These are phyloP conservation scores for Kitagawia praeruptora DNA, from an alignment of 129 eudicot species.

Conservation along the genomic window DNA sequence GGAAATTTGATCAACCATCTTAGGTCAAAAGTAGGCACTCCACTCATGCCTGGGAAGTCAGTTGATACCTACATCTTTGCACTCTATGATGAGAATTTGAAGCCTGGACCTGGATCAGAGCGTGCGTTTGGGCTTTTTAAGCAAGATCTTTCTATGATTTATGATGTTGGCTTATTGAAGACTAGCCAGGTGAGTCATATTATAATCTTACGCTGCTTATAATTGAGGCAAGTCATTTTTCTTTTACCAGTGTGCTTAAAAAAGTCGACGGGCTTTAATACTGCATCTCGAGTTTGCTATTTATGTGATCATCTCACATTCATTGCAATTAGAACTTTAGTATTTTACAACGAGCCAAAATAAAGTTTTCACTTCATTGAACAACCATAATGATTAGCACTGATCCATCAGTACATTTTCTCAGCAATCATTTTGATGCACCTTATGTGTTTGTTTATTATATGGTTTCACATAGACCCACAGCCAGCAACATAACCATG, in stretches of 20 bases:
- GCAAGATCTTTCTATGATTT: conserved; percentile 69
- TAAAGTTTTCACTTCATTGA: background rate
- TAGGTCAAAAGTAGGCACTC: conserved; percentile 81
- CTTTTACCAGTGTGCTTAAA: background rate
- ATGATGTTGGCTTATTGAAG: conserved; percentile 65
- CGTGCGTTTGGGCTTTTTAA: conserved; percentile 71
- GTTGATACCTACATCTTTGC: conserved; percentile 84
- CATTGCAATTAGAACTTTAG: background rate
- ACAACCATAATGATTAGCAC: background rate
- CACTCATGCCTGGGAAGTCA: conserved; percentile 87
- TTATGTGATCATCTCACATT: background rate
- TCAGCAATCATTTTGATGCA: background rate
- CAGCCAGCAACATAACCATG: background rate
- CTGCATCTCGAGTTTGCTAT: background rate
- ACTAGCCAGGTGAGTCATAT: conserved; percentile 51
- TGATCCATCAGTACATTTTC: background rate
- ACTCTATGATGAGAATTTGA: conserved; percentile 85
- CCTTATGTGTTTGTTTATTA: background rate
- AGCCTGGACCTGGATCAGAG: conserved; percentile 88
- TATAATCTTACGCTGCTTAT: background rate
- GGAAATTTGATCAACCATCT: conserved; percentile 76
- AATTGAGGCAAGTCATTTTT: background rate
- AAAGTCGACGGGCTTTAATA: background rate
- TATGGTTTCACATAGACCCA: background rate
- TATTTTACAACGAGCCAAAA: background rate